A percentile compares a stretch with the other conserved stretches of the same genome.
phyloP scores from a whole-genome alignment of 23 red algal genomes.

The Gracilariopsis chorda region DNA sequence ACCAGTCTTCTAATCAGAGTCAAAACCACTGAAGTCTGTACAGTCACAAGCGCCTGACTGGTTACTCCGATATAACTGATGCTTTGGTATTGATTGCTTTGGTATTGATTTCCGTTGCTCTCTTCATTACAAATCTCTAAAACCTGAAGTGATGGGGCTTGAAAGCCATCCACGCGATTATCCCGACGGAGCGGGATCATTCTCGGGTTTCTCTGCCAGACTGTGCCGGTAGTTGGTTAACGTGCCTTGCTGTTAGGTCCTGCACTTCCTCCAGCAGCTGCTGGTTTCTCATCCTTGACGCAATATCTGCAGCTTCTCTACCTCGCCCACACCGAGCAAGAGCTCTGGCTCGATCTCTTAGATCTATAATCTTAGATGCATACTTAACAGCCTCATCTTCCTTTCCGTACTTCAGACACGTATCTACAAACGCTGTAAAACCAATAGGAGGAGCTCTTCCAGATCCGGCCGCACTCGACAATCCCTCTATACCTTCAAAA shows the following conservation, averaged over 20 bases:
- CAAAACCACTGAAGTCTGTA: too few species aligned
- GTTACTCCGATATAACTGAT: too few species aligned
- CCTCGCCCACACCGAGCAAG: constrained; percentile 63
- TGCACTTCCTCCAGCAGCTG: constrained; percentile 63
- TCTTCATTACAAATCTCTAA: too few species aligned
- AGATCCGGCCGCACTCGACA: constrained; percentile 21
- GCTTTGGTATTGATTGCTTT: too few species aligned
- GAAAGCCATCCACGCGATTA: too few species aligned
- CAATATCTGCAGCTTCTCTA: constrained; percentile 66
- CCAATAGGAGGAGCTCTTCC: constrained; percentile 65
- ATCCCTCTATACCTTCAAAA: constrained; percentile 34
- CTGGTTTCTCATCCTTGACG: constrained; percentile 45
- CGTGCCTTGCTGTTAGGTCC: constrained; percentile 58
- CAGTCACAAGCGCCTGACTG: too few species aligned
- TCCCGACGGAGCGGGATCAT: too few species aligned
- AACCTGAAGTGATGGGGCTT: too few species aligned
- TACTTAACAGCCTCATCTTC: constrained; percentile 61
- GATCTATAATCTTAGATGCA: constrained; percentile 46
- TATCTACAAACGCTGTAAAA: constrained; percentile 64
- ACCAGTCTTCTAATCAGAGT: not conserved
- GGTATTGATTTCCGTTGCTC: too few species aligned
- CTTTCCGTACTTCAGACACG: constrained; percentile 41
- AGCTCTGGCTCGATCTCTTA: constrained; percentile 59
- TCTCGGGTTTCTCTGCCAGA: not conserved
- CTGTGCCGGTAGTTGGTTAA: not conserved